A percentile compares a stretch with the other conserved stretches of the same genome.
These are phyloP conservation scores for Backusella tarrabulga DNA, from an alignment of 192 early-diverging fungal genomes.

Conservation along the genomic window DNA sequence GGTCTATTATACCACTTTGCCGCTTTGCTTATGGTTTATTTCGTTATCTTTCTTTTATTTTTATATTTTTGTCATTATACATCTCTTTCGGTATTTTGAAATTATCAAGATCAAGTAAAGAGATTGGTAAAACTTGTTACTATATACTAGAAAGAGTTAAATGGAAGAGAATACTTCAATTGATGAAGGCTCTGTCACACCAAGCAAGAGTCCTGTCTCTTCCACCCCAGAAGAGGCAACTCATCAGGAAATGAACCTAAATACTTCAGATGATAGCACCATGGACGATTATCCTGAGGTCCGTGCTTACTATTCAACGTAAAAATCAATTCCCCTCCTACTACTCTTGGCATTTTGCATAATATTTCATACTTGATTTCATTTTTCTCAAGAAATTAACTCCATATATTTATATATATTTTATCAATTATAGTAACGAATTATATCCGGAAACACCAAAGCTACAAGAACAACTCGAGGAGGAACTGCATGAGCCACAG, in stretches of 20 bases:
- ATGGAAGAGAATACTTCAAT: neutral
- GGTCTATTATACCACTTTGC: neutral
- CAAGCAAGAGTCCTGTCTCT: neutral
- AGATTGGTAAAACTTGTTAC: neutral
- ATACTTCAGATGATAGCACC: neutral
- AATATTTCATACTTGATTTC: neutral
- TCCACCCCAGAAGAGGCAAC: neutral
- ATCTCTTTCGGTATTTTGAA: neutral
- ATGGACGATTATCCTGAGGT: conserved; percentile 21
- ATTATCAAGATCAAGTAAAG: no score
- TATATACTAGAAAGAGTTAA: neutral
- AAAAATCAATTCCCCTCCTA: neutral
- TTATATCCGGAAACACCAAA: neutral
- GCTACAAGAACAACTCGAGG: neutral
- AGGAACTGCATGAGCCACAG: neutral
- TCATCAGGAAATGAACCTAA: neutral
- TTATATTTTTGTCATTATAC: neutral
- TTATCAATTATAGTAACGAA: neutral
- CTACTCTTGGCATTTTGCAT: neutral
- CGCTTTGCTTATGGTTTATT: neutral
- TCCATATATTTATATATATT: neutral
- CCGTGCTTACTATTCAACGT: conserved; percentile 30
- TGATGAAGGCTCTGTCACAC: neutral
- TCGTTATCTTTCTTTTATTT: neutral
- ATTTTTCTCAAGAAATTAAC: neutral